phyloP scores from a whole-genome alignment of 495 filamentous ascomycete genomes.

The Parathielavia appendiculata region DNA sequence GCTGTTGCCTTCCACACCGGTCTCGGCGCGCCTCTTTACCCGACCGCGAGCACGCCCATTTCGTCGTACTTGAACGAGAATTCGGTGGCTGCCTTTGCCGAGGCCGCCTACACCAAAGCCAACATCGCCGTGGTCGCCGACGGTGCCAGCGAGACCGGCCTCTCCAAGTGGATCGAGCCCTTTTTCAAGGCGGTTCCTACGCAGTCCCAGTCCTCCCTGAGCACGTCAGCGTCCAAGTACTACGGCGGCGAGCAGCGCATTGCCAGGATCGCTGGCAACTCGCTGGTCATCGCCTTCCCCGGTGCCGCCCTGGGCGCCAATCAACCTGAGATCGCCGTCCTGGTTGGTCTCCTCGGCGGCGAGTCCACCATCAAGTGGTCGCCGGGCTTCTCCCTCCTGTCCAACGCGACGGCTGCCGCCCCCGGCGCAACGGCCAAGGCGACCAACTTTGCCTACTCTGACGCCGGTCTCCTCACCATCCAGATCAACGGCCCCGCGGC shows the following conservation, averaged over 20 bases:
- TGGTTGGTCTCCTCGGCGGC: conserved; percentile 86
- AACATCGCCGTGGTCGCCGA: conserved; percentile 90
- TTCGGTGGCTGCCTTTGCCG: conserved; percentile 64
- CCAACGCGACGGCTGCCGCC: conserved; percentile 63
- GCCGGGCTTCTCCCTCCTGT: conserved; percentile 81
- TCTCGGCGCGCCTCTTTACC: conserved; percentile 70
- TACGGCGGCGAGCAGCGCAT: conserved; percentile 92
- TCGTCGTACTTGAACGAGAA: conserved; percentile 72
- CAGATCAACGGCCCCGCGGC: conserved; percentile 66
- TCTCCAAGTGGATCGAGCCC: conserved; percentile 86
- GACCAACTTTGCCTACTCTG: conserved; percentile 80
- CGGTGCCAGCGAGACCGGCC: conserved; percentile 66
- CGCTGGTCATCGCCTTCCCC: conserved; percentile 85
- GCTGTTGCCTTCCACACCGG: conserved; percentile 89
- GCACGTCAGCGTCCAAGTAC: conserved; percentile 64
- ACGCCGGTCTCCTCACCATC: conserved; percentile 84
- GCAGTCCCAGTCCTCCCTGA: conserved; percentile 30
- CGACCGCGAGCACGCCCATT: conserved; percentile 61
- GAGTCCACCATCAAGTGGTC: conserved; percentile 92
- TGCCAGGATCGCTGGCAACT: conserved; percentile 62
- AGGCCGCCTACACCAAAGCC: conserved; percentile 73
- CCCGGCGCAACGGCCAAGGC: conserved; percentile 63
- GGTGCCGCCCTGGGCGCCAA: conserved; percentile 73
- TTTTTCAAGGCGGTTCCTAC: conserved; percentile 66
- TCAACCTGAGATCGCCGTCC: conserved; percentile 86